Conservation (phyloP, 2,329 filamentous ascomycete species). For the Fusarium palustre region DNA sequence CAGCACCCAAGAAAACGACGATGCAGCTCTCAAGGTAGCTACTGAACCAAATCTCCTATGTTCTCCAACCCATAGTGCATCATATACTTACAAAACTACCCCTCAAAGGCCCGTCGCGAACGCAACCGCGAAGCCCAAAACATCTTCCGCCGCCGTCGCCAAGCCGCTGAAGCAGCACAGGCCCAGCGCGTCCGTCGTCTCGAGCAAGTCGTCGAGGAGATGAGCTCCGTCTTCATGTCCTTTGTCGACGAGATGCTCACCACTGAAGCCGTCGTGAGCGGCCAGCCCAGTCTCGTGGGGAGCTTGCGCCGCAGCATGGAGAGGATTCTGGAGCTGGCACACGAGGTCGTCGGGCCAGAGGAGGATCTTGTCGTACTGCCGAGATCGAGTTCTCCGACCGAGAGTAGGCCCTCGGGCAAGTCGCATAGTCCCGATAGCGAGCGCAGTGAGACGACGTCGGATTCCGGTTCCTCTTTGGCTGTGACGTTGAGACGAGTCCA, state of each 20-base stretch:
- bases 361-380: constrained; percentile 36
- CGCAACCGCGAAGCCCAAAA: constrained; percentile 49
- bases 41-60: no score
- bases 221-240: constrained; percentile 47
- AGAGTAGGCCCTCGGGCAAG: not conserved
- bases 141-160: constrained; percentile 46
- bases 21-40: constrained; percentile 44
- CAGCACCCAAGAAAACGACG: constrained; percentile 33
- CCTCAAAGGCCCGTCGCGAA: constrained; percentile 43
- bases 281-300: constrained; percentile 35
- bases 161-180: constrained; percentile 47
- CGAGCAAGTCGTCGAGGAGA: constrained; percentile 47
- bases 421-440: constrained; percentile 22
- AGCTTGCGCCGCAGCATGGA: constrained; percentile 39
- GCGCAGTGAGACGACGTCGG: constrained; percentile 20
- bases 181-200: constrained; percentile 43
- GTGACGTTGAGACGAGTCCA: constrained; percentile 15
- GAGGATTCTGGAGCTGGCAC: constrained; percentile 41
- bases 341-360: constrained; percentile 45
- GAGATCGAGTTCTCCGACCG: constrained; percentile 7
- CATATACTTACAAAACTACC: constrained; percentile 17
- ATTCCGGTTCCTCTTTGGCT: constrained; percentile 13
- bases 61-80: not conserved
- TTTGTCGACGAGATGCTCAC: constrained; percentile 48
- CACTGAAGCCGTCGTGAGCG: constrained; percentile 39